These are phyloP conservation scores for Takashimella koratensis DNA, from an alignment of 1,284 basidiomycete genomes.

Conservation along the genomic window DNA sequence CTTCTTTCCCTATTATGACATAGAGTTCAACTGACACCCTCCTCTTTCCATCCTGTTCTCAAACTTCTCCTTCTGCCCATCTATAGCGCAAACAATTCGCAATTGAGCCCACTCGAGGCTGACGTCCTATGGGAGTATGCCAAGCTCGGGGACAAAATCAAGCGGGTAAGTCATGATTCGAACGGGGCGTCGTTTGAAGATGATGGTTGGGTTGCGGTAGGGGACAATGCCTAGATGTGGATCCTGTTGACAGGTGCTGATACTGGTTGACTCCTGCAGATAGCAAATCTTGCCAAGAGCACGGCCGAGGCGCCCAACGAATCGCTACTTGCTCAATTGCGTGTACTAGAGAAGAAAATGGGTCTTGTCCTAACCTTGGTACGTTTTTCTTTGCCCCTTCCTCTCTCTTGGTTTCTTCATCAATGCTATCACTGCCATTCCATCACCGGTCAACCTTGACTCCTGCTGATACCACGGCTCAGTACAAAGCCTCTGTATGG, in stretches of 20 bases:
- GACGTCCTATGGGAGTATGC: constrained; percentile 77
- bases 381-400: too few species aligned
- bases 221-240: neutral
- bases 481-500: constrained; percentile 96
- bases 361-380: constrained; percentile 85
- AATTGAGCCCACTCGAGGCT: constrained; percentile 60
- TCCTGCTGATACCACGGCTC: too few species aligned
- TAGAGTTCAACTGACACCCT: neutral
- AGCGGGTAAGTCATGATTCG: constrained; percentile 58
- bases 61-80: too few species aligned
- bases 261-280: constrained; percentile 26
- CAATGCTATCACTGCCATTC: too few species aligned
- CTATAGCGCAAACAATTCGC: constrained; percentile 55
- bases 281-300: constrained; percentile 44
- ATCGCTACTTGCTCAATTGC: constrained; percentile 68
- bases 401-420: too few species aligned
- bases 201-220: too few species aligned
- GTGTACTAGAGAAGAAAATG: constrained; percentile 89
- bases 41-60: neutral
- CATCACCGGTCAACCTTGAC: too few species aligned
- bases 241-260: neutral
- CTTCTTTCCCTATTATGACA: neutral
- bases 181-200: too few species aligned
- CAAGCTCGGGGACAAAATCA: constrained; percentile 66
- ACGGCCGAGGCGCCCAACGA: constrained; percentile 65